Percentiles rank a stretch among this genome's conserved stretches.
Evolutionary conservation across 1,284 basidiomycete species (phyloP).

Genomic region (Garcileccinum viscosum): DNA sequence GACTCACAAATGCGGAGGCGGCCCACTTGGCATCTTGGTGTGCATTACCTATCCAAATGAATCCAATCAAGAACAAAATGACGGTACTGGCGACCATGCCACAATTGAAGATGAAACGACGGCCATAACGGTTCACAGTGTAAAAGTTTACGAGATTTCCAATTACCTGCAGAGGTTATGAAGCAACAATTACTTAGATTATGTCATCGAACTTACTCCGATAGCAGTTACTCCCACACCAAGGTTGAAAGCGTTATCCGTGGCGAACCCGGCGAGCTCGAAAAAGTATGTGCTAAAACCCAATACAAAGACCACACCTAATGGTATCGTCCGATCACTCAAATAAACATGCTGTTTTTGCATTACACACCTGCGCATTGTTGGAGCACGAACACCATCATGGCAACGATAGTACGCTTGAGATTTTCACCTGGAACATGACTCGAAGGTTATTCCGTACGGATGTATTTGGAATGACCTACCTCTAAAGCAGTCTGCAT

Average conservation of each 20-base stretch:
- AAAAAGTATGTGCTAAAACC: constrained; percentile 40
- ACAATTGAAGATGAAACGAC: constrained; percentile 37
- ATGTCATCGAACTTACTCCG: constrained; percentile 21
- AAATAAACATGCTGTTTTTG: fast-evolving
- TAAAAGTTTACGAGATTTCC: constrained; percentile 33
- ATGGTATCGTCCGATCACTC: not conserved
- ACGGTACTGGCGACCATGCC: constrained; percentile 33
- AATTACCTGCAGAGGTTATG: not conserved
- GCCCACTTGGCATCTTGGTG: constrained; percentile 27
- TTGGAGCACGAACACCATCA: constrained; percentile 42
- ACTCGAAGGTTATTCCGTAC: not conserved
- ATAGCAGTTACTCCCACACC: constrained; percentile 36
- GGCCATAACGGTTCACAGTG: constrained; percentile 33
- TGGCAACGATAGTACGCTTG: constrained; percentile 36
- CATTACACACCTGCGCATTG: constrained; percentile 30
- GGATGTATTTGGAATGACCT: not conserved
- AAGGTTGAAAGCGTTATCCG: constrained; percentile 30
- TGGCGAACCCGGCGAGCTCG: constrained; percentile 37
- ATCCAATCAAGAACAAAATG: constrained; percentile 36
- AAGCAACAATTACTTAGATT: not conserved
- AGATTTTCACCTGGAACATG: constrained; percentile 28
- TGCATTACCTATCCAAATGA: constrained; percentile 30
- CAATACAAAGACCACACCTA: constrained; percentile 39
- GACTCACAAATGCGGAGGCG: constrained; percentile 30
- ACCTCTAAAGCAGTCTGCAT: constrained; percentile 38